Conservation (phyloP, 106 monocot species). For the Dendrobium chrysotoxum region DNA sequence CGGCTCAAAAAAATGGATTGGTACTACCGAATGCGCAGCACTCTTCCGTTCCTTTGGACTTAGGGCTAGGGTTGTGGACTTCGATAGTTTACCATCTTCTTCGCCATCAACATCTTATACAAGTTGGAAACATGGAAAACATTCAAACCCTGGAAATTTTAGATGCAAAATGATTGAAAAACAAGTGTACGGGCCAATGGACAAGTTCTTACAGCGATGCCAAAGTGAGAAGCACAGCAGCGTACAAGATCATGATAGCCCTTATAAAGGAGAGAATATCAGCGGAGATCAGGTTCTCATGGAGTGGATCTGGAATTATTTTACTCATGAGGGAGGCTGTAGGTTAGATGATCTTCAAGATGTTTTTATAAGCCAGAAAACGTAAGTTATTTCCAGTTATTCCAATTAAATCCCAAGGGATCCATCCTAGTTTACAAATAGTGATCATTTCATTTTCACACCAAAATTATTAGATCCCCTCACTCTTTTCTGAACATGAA, state of each 20-base stretch:
- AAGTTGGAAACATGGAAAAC: slow-evolving; percentile 1
- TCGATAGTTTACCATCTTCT: slow-evolving; percentile 49
- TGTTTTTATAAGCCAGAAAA: slow-evolving; percentile 65
- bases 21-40: slow-evolving; percentile 93
- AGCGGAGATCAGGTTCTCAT: slow-evolving; percentile 56
- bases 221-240: not conserved
- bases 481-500: not conserved
- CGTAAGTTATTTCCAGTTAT: slow-evolving; percentile 46
- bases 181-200: slow-evolving; percentile 67
- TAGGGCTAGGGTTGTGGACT: slow-evolving; percentile 79
- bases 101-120: slow-evolving; percentile 14
- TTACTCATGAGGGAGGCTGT: slow-evolving; percentile 22
- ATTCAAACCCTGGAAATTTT: not conserved
- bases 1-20: slow-evolving; percentile 83
- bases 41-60: slow-evolving; percentile 86
- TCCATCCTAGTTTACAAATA: slow-evolving; percentile 3
- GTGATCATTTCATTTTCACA: not conserved
- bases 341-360: slow-evolving; percentile 18
- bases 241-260: slow-evolving; percentile 11
- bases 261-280: slow-evolving; percentile 16
- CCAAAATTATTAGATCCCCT: not conserved
- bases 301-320: slow-evolving; percentile 96
- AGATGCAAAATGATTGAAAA: slow-evolving; percentile 24
- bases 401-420: not conserved
- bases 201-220: slow-evolving; percentile 51